phyloP scores from a whole-genome alignment of 352 stramenopile genomes.

The Globisporangium camurandrum region DNA sequence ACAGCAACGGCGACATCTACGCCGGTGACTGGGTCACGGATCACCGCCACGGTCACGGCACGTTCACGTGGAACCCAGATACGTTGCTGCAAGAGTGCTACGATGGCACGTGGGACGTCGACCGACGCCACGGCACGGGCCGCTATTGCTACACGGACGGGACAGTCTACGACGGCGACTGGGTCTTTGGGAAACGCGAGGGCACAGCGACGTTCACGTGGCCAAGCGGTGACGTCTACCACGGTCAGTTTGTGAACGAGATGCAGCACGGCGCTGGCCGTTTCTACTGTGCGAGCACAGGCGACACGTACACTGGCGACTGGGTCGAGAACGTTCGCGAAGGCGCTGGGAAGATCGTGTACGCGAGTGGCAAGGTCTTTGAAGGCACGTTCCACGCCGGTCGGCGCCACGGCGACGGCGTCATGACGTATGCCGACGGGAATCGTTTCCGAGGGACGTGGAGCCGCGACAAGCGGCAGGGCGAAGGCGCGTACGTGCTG shows the following conservation, averaged over 20 bases:
- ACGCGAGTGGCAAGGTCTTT: conserved; percentile 78
- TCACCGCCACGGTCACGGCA: conserved; percentile 41
- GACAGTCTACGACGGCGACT: conserved; percentile 58
- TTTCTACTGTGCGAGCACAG: conserved; percentile 40
- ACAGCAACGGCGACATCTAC: conserved; percentile 81
- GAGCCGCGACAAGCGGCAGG: conserved; percentile 83
- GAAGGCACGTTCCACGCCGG: conserved; percentile 80
- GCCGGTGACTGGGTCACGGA: conserved; percentile 61
- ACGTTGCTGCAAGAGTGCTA: conserved; percentile 65
- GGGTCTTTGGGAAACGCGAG: conserved; percentile 53
- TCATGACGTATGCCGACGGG: conserved; percentile 77
- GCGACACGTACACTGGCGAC: conserved; percentile 65
- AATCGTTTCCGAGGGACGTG: conserved; percentile 84
- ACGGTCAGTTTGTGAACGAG: conserved; percentile 69
- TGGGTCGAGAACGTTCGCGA: conserved; percentile 82
- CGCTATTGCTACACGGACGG: conserved; percentile 58
- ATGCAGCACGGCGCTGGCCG: conserved; percentile 75
- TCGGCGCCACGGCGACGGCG: conserved; percentile 57
- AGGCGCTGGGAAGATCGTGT: conserved; percentile 64
- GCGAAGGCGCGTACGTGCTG: conserved; percentile 63
- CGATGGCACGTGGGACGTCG: conserved; percentile 59
- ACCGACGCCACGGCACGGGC: conserved; percentile 53
- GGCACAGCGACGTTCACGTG: conserved; percentile 78
- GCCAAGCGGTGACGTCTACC: conserved; percentile 81
- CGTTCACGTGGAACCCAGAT: conserved; percentile 52